phyloP scores from a whole-genome alignment of 306 rosid genomes.

The Vachellia collinsii region DNA sequence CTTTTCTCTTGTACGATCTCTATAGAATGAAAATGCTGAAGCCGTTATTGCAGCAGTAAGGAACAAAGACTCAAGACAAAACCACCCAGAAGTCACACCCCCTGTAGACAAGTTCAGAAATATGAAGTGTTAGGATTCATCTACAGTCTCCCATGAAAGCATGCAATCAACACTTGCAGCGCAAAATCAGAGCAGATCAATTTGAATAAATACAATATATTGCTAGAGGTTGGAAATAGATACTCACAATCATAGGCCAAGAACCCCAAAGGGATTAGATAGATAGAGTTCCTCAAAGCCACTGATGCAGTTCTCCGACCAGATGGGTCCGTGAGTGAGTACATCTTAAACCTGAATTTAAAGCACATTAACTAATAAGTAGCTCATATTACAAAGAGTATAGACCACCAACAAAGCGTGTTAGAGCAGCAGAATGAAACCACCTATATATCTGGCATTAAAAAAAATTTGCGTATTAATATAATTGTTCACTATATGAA shows the following conservation, averaged over 20 bases:
- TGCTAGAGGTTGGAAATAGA: constrained; percentile 29
- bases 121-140: constrained; percentile 19
- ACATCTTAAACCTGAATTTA: constrained; percentile 82
- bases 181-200: constrained; percentile 11
- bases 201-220: neutral
- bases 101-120: constrained; percentile 60
- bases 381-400: neutral
- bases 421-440: constrained; percentile 18
- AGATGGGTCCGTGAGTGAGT: constrained; percentile 84
- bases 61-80: constrained; percentile 78
- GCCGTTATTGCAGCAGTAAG: constrained; percentile 87
- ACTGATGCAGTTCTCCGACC: constrained; percentile 81
- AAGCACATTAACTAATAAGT: constrained; percentile 22
- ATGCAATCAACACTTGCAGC: constrained; percentile 10
- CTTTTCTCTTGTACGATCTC: constrained; percentile 69
- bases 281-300: constrained; percentile 86
- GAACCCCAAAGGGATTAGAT: constrained; percentile 90
- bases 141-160: neutral
- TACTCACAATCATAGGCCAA: constrained; percentile 95
- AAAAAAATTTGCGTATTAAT: constrained; percentile 2
- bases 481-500: neutral
- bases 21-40: constrained; percentile 76
- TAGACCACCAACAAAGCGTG: constrained; percentile 26
- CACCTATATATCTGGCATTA: neutral
- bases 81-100: constrained; percentile 92